Conservation (phyloP, 805 yeast genomes). For the Yarrowia divulgata region DNA sequence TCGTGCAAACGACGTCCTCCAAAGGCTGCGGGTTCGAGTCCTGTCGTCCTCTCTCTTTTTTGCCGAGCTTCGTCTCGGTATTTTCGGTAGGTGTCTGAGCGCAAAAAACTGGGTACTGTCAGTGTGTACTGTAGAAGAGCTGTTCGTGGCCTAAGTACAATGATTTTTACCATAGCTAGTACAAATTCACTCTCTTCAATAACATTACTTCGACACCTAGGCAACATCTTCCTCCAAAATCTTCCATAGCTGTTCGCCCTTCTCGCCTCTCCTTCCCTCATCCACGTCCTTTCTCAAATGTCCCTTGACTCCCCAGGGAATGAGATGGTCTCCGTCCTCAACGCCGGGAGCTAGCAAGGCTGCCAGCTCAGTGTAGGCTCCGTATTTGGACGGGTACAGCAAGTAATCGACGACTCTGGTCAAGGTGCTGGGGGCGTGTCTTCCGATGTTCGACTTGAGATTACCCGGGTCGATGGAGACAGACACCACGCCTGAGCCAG, state of each 20-base stretch:
- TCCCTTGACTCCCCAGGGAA: constrained; percentile 56
- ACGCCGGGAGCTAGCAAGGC: constrained; percentile 55
- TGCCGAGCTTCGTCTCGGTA: neutral
- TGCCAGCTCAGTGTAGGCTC: constrained; percentile 57
- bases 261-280: constrained; percentile 49
- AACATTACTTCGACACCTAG: no score
- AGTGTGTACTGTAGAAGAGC: no score
- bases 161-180: no score
- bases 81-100: neutral
- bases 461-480: constrained; percentile 56
- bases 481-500: constrained; percentile 50
- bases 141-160: no score
- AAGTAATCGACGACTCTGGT: constrained; percentile 24
- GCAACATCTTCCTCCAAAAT: constrained; percentile 49
- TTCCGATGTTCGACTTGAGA: constrained; percentile 51
- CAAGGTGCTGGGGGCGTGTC: constrained; percentile 42
- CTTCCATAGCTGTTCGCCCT: constrained; percentile 51
- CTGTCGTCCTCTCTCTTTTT: constrained; percentile 18
- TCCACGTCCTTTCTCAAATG: constrained; percentile 51
- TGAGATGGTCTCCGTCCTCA: constrained; percentile 52
- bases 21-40: constrained; percentile 30
- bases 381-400: constrained; percentile 49
- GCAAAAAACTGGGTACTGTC: no score
- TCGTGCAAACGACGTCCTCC: constrained; percentile 16
- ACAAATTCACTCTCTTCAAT: no score